Evolutionary conservation across 139 green algal genomes (phyloP), one percentile per base, ranked within the genome.

Genomic region (Zygnema cylindricum): DNA sequence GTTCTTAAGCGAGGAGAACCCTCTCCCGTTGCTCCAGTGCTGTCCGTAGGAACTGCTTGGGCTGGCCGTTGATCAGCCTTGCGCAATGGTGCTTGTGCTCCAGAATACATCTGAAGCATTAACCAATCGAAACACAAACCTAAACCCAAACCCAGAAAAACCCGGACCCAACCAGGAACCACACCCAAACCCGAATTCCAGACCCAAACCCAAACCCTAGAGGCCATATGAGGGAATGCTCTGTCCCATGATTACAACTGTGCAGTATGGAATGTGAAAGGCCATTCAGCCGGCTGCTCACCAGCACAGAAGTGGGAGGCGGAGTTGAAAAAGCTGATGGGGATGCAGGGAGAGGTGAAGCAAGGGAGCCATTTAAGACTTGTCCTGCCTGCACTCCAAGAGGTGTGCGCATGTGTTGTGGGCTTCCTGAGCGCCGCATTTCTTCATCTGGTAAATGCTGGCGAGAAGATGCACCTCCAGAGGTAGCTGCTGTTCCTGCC

Each of bases 311-410:
- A 42, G 43, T 79, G 71, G 71, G 71, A 11, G 71, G 38, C 71
- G 71, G 71, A 42, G 71, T 79, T 41, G 71, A 55, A 79, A 79
- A 79, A 11, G 71, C 38, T 11, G 36, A 42, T 43, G 42, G 71
- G 36, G 36, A 16, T 79, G 71, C 11, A 79, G 71, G 43, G 38
- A 16, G 38, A 30, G 11, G 11, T 55, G 71, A 79, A 25, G 71
- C 36, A 79, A 79, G 7, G 11, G 71, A 79, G 36, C 36, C 71
- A 55, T 3, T 30, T 25, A 79, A 11, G 71, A 3, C 71, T 41
- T 3, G 16, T 43, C 71, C 38, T 25, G 11, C 7, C 43, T 79
- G 36, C 7, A 43, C 43, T 41, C 36, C 36, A 55, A 42, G 38
- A 7, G 71, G 71, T 79, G 36, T 79, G 36, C 11, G 36, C 38